Base-by-base conservation (phyloP, 116 monocot genomes). In the Dioscorea cayenensis region DNA sequence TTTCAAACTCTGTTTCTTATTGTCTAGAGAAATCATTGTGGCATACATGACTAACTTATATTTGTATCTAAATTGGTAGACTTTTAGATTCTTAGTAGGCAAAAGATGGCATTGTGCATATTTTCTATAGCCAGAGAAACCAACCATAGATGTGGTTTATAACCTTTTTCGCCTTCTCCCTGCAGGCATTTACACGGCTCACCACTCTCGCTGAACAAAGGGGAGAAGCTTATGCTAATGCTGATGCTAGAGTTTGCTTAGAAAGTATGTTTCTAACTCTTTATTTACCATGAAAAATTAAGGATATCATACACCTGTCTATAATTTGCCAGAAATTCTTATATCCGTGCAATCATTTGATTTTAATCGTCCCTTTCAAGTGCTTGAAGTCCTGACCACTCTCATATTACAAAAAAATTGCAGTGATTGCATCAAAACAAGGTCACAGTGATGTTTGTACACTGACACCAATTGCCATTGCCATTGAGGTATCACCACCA, bases 201-300 rank as follows among this genome's bases (percentile, higher is more conserved):
- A 78, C 74, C 23, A 50, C 50, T 2, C 84, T 95, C 1, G 82
- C 72, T 51, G 71, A 84, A 72, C 84, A 91, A 82, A 88, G 95
- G 75, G 90, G 86, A 20, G 79, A 91, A 19, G 86, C 82, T 16
- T 95, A 95, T 76, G 81, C 88, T 38, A 91, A 89, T 80, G 91
- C 95, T 61, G 91, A 95, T 74, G 83, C 82, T 23, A 84, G 83
- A 72, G 85, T 95, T 71, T 89, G 73, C 77, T 81, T 95, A 28
- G 74, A 91, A 79, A 49, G 95, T 95, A 79, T 43, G 79, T 66
- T 19, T 17, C 43, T 43, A 9, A 43, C 55, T 55, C 17, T 55
- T 55, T 55, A 18, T 55, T 4, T 55, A n/a, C 55, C 16, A 17
- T 17, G 17, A 11, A 51, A 51, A 17, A 14, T 51, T 51, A 51